A percentile compares a stretch with the other conserved stretches of the same genome.
phyloP scores from a whole-genome alignment of 192 early-diverging fungal genomes.

The Rhizophagus clarus region DNA sequence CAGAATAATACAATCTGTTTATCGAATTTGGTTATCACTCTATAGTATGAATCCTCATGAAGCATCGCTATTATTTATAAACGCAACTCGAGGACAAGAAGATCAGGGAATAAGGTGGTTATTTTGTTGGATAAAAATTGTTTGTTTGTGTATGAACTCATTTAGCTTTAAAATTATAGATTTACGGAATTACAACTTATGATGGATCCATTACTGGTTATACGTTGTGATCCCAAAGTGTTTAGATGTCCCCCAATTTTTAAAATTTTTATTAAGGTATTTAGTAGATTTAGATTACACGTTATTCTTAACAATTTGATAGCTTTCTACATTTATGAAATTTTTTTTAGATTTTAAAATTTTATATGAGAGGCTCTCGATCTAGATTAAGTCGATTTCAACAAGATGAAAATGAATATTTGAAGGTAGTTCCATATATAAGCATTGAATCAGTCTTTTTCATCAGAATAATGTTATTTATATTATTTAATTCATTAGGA shows the following conservation, averaged over 20 bases:
- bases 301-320: neutral
- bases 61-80: constrained; percentile 37
- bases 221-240: constrained; percentile 55
- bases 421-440: neutral
- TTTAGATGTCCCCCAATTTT: constrained; percentile 56
- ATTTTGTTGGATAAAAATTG: constrained; percentile 23
- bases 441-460: neutral
- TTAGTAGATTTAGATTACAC: constrained; percentile 17
- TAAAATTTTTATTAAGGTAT: constrained; percentile 44
- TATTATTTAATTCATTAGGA: neutral
- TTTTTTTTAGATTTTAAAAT: constrained; percentile 34
- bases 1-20: constrained; percentile 34
- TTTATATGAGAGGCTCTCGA: constrained; percentile 47
- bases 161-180: neutral
- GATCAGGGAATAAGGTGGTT: neutral
- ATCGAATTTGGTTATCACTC: constrained; percentile 37
- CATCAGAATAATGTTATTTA: neutral
- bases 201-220: constrained; percentile 59
- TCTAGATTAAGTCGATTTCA: constrained; percentile 30
- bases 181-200: constrained; percentile 32
- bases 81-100: constrained; percentile 22
- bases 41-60: constrained; percentile 39
- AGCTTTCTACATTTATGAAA: neutral
- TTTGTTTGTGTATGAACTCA: neutral
- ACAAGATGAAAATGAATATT: constrained; percentile 1